Evolutionary conservation across 768 basidiomycete species (phyloP).

Genomic region (Boletellus sp.): DNA sequence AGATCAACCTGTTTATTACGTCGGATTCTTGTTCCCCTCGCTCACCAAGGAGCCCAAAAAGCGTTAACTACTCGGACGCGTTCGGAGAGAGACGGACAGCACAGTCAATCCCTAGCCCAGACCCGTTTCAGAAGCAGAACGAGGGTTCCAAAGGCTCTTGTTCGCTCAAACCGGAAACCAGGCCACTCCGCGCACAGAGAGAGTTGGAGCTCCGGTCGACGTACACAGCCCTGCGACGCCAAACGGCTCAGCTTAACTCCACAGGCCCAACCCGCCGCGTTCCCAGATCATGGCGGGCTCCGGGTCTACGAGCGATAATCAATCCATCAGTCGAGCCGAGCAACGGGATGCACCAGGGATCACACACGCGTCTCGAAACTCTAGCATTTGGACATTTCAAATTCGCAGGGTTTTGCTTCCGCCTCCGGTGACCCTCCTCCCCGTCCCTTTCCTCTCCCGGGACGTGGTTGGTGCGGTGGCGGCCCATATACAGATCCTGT

Average conservation of each 20-base stretch:
- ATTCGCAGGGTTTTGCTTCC: background rate
- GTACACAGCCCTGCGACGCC: background rate
- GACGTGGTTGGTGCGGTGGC: too few relatives aligned
- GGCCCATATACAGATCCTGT: too few relatives aligned
- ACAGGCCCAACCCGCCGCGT: background rate
- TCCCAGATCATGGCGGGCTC: too few relatives aligned
- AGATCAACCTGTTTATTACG: too few relatives aligned
- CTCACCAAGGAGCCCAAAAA: background rate
- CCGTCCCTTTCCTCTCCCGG: too few relatives aligned
- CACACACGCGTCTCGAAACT: conserved; percentile 3
- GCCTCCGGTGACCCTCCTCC: too few relatives aligned
- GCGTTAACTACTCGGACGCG: background rate
- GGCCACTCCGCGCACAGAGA: too few relatives aligned
- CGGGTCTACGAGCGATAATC: too few relatives aligned
- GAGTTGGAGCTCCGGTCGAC: background rate
- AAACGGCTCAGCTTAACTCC: background rate
- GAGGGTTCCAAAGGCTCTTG: background rate
- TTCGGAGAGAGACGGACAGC: background rate
- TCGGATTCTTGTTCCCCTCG: background rate
- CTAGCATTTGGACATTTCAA: conserved; percentile 1
- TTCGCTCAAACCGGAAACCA: too few relatives aligned
- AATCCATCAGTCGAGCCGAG: too few relatives aligned
- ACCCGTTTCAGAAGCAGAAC: background rate
- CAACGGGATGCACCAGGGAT: too few relatives aligned
- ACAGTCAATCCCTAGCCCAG: too few relatives aligned